Percentiles rank a stretch among this genome's conserved stretches.
Conservation (phyloP, 139 green algal genomes). For the Tetraselmis striata region DNA sequence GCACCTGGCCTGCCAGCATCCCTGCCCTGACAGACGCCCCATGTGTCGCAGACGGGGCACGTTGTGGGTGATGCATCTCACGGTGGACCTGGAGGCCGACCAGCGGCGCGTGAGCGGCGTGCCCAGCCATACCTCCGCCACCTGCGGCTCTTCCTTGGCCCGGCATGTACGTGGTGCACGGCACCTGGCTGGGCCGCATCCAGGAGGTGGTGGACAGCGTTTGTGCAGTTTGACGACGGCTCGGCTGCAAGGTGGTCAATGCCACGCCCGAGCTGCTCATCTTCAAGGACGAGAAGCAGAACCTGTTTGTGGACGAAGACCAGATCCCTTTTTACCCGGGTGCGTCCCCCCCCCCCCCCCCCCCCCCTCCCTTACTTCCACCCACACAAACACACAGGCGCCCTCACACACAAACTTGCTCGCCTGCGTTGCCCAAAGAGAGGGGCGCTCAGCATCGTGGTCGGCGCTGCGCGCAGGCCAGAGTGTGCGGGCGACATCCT, state of each 20-base stretch:
- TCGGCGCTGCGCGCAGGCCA: too few relatives aligned
- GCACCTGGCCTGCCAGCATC: too few relatives aligned
- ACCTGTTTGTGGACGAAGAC: slow-evolving; percentile 16
- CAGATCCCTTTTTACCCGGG: slow-evolving; percentile 21
- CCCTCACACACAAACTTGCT: too few relatives aligned
- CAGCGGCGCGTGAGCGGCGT: slow-evolving; percentile 4
- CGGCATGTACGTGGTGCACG: slow-evolving; percentile 28
- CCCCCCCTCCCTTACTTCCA: too few relatives aligned
- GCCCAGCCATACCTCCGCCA: slow-evolving; percentile 6
- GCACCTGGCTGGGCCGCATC: slow-evolving; percentile 26
- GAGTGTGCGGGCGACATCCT: slow-evolving; percentile 7
- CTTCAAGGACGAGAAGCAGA: neutral
- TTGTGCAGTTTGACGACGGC: slow-evolving; percentile 26
- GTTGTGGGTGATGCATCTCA: slow-evolving; percentile 23
- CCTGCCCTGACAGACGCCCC: too few relatives aligned
- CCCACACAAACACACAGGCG: too few relatives aligned
- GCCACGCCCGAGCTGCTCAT: slow-evolving; percentile 11
- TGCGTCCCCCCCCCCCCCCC: too few relatives aligned
- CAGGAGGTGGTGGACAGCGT: slow-evolving; percentile 21
- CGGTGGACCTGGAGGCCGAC: slow-evolving; percentile 15
- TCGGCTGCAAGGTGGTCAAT: slow-evolving; percentile 14
- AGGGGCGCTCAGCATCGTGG: too few relatives aligned
- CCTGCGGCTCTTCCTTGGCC: slow-evolving; percentile 1
- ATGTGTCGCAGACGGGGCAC: slow-evolving; percentile 15
- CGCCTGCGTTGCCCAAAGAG: too few relatives aligned